Conservation (phyloP, 1,284 basidiomycete genomes). For the Rhizoctonia solani region DNA sequence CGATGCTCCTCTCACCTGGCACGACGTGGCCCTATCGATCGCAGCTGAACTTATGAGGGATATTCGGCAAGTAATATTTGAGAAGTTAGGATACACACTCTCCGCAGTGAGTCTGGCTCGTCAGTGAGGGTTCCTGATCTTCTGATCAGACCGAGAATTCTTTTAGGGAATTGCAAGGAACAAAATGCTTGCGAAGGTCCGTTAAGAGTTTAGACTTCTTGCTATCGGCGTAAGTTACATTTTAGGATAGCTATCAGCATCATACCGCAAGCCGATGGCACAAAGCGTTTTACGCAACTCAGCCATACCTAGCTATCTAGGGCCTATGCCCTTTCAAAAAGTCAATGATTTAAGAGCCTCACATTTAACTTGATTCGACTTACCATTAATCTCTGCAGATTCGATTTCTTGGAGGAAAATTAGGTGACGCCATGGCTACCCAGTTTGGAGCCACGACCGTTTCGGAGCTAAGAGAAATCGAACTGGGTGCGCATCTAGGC, state of each 20-base stretch:
- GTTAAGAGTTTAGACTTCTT: background rate
- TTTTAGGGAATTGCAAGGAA: conserved; percentile 86
- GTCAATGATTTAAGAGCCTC: conserved; percentile 48
- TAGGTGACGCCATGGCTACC: conserved; percentile 84
- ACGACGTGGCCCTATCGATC: conserved; percentile 88
- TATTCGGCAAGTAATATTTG: conserved; percentile 69
- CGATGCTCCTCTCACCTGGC: conserved; percentile 67
- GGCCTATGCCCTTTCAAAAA: conserved; percentile 85
- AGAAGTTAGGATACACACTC: conserved; percentile 87
- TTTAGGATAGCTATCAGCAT: conserved; percentile 29
- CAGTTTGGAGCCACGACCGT: conserved; percentile 90
- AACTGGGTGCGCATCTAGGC: conserved; percentile 18
- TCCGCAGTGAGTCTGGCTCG: conserved; percentile 69
- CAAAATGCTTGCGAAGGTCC: conserved; percentile 91
- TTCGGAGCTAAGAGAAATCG: conserved; percentile 76
- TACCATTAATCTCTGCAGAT: conserved; percentile 60
- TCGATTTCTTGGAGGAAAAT: conserved; percentile 92
- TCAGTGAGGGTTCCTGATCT: background rate
- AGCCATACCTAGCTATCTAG: conserved; percentile 83
- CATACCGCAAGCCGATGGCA: conserved; percentile 43
- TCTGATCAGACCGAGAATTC: conserved; percentile 16
- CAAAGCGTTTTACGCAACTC: conserved; percentile 81
- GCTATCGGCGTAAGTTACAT: background rate
- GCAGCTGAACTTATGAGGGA: conserved; percentile 88
- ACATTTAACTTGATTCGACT: background rate